Base-by-base conservation (phyloP, 441 rosid species). In the Mallotus repandus region DNA sequence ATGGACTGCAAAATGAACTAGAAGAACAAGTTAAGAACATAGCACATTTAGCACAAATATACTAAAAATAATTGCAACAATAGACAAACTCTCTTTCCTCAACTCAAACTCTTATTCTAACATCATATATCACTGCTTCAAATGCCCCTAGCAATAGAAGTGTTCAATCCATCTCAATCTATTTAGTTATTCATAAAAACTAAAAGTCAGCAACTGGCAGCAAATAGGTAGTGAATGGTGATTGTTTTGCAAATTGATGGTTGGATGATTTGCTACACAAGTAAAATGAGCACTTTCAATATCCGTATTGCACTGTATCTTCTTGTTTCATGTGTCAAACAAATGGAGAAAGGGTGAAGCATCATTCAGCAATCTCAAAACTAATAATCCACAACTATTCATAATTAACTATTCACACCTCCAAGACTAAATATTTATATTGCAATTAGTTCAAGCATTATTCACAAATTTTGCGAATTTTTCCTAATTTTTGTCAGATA, bases 91-190 rank as follows among this genome's bases (percentile, higher is more conserved):
- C 41, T 50, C 38, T 48, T 22, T 66, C 57, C 55, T 21, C 19
- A 66, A 66, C 32, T 50, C 45, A 52, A 67, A 67, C 57, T 15
- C 16, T 9, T 53, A 52, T 67, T 50, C 46, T 7, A 54, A n/a
- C 25, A 12, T 61, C 48, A 53, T 12, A 35, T 43, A 29, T 5
- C 12, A 10, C 29, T 38, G 21, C 16, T 12, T 21, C 38, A 65
- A 14, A 54, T 25, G 3, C 41, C 49, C 10, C 11, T 65, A 45
- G 21, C 45, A 4, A 48, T 12, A 18, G 16, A 65, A n/a, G 11
- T 12, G 52, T 35, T 25, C 29, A 35, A 53, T 16, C n/a, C 8
- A n/a, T 35, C 22, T 54, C 48, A 5, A 53, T 21, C 16, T 38
- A 6, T 38, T 38, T 38, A 38, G 41, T 38, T 38, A 38, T 38